A percentile compares a stretch with the other conserved stretches of the same genome.
Evolutionary conservation across 495 filamentous ascomycete species (phyloP).

Genomic region (Echria macrotheca): DNA sequence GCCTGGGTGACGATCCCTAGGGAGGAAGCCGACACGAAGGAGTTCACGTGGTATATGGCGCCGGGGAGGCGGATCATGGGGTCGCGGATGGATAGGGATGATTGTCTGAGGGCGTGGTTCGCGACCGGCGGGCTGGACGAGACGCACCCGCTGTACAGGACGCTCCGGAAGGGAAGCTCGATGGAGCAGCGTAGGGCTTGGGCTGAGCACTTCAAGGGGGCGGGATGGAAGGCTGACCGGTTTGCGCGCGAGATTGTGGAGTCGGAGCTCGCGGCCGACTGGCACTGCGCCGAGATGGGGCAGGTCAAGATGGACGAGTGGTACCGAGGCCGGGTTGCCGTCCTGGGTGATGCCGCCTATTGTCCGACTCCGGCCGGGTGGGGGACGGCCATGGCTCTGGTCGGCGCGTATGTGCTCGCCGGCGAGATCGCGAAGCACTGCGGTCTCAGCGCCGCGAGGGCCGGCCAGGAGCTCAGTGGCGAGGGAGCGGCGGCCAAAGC

Average conservation of each 20-base stretch:
- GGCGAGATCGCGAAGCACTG: conserved; percentile 10
- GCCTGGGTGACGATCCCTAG: neutral
- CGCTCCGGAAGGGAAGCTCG: neutral
- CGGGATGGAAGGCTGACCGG: conserved; percentile 41
- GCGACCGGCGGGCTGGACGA: neutral
- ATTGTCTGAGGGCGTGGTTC: neutral
- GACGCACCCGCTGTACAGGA: neutral
- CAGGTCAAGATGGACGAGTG: conserved; percentile 32
- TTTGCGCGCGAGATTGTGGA: conserved; percentile 33
- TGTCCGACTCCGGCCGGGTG: conserved; percentile 14
- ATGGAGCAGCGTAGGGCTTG: neutral
- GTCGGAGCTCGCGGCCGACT: conserved; percentile 29
- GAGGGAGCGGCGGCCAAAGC: neutral
- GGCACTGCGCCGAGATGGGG: conserved; percentile 42
- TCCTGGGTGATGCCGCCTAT: conserved; percentile 46
- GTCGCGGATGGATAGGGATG: neutral
- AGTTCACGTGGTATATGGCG: neutral
- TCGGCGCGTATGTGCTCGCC: conserved; percentile 25
- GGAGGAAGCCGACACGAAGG: neutral
- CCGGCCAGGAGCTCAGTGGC: neutral
- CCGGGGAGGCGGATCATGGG: neutral
- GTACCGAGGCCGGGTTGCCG: conserved; percentile 39
- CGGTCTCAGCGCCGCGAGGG: neutral
- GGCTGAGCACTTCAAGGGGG: conserved; percentile 33
- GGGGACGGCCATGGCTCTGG: conserved; percentile 22